These are phyloP conservation scores for Tetrapyrgos nigripes DNA, from an alignment of 1,284 basidiomycete genomes.

Conservation along the genomic window DNA sequence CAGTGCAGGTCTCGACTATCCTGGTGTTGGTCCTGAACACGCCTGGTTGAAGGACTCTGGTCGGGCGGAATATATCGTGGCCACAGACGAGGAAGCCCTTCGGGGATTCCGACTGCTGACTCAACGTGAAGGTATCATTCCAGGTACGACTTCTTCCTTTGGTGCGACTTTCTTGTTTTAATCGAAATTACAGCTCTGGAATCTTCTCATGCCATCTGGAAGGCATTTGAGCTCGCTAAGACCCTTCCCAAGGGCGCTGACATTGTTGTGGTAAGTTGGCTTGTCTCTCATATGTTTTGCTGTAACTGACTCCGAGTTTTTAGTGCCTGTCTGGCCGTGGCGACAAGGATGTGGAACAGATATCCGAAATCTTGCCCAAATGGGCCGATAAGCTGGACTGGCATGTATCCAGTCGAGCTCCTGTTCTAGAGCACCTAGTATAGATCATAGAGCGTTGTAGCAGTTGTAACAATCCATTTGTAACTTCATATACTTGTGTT, in stretches of 20 bases:
- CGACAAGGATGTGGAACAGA: constrained; percentile 95
- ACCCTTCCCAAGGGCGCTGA: constrained; percentile 85
- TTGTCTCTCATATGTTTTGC: not conserved
- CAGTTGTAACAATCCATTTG: no score
- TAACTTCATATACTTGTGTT: no score
- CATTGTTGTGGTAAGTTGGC: constrained; percentile 82
- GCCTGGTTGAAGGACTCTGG: constrained; percentile 96
- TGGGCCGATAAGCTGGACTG: constrained; percentile 92
- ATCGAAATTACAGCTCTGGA: constrained; percentile 73
- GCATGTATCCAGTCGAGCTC: constrained; percentile 57
- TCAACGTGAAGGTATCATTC: constrained; percentile 97
- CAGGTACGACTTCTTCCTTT: constrained; percentile 59
- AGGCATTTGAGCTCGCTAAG: constrained; percentile 86
- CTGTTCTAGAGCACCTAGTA: not conserved
- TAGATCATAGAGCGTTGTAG: not conserved
- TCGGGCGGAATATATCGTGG: constrained; percentile 91
- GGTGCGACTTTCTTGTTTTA: constrained; percentile 1
- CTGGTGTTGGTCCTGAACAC: constrained; percentile 97
- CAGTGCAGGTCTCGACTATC: constrained; percentile 93
- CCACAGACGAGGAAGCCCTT: constrained; percentile 93
- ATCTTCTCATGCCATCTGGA: constrained; percentile 96
- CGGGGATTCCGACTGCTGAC: constrained; percentile 92
- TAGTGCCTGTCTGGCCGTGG: constrained; percentile 91
- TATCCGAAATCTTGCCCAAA: constrained; percentile 84
- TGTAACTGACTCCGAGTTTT: not conserved